Evolutionary conservation across 306 rosid species (phyloP).

Genomic region (Gillenia trifoliata): DNA sequence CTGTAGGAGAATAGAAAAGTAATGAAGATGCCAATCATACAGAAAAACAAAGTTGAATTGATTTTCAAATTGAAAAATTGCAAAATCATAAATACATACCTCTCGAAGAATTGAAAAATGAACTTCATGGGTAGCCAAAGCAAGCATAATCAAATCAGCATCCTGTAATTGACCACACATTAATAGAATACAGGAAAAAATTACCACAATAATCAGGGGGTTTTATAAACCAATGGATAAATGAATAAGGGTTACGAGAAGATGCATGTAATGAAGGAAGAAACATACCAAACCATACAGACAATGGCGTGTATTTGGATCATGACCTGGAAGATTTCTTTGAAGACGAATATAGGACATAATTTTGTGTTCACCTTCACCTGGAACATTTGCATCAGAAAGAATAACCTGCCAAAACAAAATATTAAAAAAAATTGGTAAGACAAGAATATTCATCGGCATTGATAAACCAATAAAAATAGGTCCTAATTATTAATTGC

Average conservation of each 20-base stretch:
- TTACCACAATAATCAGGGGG: slow-evolving; percentile 1
- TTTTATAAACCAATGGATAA: neutral
- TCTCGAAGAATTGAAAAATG: slow-evolving; percentile 97
- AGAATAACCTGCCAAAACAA: slow-evolving; percentile 67
- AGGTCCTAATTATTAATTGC: neutral
- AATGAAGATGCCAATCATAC: neutral
- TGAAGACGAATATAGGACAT: slow-evolving; percentile 97
- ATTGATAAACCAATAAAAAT: neutral
- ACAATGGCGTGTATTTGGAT: slow-evolving; percentile 97
- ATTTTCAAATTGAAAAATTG: neutral
- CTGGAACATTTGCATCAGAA: slow-evolving; percentile 99
- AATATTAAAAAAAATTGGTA: neutral
- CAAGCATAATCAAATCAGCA: slow-evolving; percentile 98
- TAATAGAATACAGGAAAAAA: slow-evolving; percentile 7
- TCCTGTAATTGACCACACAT: slow-evolving; percentile 53
- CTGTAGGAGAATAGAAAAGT: neutral
- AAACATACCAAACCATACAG: slow-evolving; percentile 95
- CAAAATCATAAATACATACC: slow-evolving; percentile 43
- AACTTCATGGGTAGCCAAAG: slow-evolving; percentile 91
- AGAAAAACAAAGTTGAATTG: neutral
- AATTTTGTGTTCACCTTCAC: slow-evolving; percentile 98
- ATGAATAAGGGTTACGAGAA: neutral
- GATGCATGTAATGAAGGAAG: slow-evolving; percentile 26
- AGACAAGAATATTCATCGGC: slow-evolving; percentile 10
- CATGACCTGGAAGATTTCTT: slow-evolving; percentile 87